Percentiles rank a stretch among this genome's conserved stretches.
phyloP scores from a whole-genome alignment of 108 stramenopile species.

The Cyclotella choctawhatcheeana region DNA sequence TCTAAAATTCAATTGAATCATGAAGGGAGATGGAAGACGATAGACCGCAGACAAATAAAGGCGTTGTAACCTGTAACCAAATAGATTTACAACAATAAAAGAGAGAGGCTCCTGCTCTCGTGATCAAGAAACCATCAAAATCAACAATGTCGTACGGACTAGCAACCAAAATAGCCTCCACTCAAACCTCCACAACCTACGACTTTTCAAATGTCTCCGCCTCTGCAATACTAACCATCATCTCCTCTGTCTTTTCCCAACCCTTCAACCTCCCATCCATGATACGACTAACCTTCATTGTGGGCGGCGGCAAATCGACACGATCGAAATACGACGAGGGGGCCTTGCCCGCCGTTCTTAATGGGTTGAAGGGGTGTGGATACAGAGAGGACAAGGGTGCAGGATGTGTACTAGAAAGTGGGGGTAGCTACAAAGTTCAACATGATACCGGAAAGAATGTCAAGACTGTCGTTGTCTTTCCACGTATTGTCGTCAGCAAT shows the following conservation, averaged over 20 bases:
- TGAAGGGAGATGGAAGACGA: too few relatives aligned
- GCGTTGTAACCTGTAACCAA: too few relatives aligned
- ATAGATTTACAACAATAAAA: too few relatives aligned
- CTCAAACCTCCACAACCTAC: not conserved
- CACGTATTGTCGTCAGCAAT: conserved; percentile 50
- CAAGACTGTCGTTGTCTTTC: conserved; percentile 95
- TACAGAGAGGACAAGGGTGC: conserved; percentile 92
- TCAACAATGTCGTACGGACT: conserved; percentile 17
- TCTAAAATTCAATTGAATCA: too few relatives aligned
- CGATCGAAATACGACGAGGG: conserved; percentile 90
- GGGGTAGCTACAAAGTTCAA: conserved; percentile 90
- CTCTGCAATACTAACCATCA: conserved; percentile 2
- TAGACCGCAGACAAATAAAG: too few relatives aligned
- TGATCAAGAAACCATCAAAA: too few relatives aligned
- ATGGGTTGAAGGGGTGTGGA: conserved; percentile 78
- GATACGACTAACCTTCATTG: conserved; percentile 90
- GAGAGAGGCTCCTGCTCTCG: too few relatives aligned
- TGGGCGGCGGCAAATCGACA: conserved; percentile 88
- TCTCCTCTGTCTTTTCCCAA: conserved; percentile 5
- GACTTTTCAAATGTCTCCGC: conserved; percentile 9
- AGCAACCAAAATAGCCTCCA: conserved; percentile 10
- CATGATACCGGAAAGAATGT: conserved; percentile 97
- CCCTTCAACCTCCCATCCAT: conserved; percentile 35
- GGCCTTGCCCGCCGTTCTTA: conserved; percentile 79
- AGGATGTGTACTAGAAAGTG: conserved; percentile 80